These are phyloP conservation scores for Solanum okadae DNA, from an alignment of 257 asterid species.

Conservation along the genomic window DNA sequence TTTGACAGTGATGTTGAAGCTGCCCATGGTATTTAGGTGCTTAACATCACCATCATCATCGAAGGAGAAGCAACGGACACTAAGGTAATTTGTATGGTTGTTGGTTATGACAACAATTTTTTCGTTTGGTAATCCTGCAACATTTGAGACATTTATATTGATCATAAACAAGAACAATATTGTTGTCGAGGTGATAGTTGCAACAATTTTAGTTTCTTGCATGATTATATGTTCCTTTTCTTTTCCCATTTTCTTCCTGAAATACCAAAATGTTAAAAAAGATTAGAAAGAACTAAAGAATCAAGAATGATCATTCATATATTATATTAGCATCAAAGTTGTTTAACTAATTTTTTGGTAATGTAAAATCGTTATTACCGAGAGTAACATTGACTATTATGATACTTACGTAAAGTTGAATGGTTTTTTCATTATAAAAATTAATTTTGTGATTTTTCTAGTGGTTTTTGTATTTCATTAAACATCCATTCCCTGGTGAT, in stretches of 20 bases:
- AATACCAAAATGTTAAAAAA: not conserved
- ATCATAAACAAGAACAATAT: not conserved
- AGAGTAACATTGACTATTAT: no score
- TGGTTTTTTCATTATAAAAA: no score
- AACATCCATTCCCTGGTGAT: no score
- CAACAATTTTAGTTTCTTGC: not conserved
- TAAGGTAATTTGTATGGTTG: slow-evolving; percentile 52
- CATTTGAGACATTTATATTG: not conserved
- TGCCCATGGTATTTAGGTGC: slow-evolving; percentile 34
- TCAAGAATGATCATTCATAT: not conserved
- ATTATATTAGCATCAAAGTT: not conserved
- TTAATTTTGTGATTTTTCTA: no score
- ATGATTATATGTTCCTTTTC: not conserved
- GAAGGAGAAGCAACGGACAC: slow-evolving; percentile 55
- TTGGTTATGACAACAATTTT: slow-evolving; percentile 32
- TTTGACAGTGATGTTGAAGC: slow-evolving; percentile 19
- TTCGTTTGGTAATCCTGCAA: not conserved
- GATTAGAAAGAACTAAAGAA: not conserved
- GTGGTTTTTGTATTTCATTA: no score
- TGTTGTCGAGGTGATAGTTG: not conserved
- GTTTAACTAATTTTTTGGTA: no score
- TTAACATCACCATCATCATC: slow-evolving; percentile 5
- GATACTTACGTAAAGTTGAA: no score
- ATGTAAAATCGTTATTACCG: no score
- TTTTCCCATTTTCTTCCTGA: not conserved